Conservation (phyloP, 2,329 filamentous ascomycete genomes). For the Pseudopithomyces maydicus region DNA sequence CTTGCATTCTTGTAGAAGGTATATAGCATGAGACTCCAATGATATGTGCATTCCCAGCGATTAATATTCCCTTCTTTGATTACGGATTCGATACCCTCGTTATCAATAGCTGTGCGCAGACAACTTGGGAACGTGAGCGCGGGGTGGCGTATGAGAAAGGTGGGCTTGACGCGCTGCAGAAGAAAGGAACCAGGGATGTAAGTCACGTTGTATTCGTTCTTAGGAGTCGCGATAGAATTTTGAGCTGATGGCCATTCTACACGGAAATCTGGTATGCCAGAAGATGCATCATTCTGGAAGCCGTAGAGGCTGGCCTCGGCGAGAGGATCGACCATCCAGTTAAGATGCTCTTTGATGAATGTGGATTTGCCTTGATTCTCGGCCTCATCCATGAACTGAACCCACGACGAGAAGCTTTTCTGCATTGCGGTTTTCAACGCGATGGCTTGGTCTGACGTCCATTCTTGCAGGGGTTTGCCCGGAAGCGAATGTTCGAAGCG, state of each 20-base stretch:
- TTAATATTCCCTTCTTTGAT: conserved; percentile 1
- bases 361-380: conserved; percentile 12
- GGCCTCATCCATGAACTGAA: conserved; percentile 5
- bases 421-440: conserved; percentile 12
- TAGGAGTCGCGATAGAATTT: neutral
- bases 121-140: conserved; percentile 21
- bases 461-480: conserved; percentile 11
- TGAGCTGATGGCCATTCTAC: neutral
- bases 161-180: conserved; percentile 9
- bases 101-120: conserved; percentile 21
- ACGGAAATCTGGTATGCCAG: neutral
- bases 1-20: conserved; percentile 11
- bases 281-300: neutral
- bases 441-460: conserved; percentile 12
- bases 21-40: conserved; percentile 21
- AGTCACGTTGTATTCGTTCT: conserved; percentile 16
- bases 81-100: conserved; percentile 13
- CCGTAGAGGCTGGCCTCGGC: conserved; percentile 14
- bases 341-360: conserved; percentile 26
- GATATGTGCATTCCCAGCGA: conserved; percentile 22
- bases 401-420: conserved; percentile 8
- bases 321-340: conserved; percentile 19
- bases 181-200: conserved; percentile 17
- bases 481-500: conserved; percentile 13
- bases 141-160: conserved; percentile 28